Conservation (phyloP, 441 rosid genomes). For the Mallotus japonicus region DNA sequence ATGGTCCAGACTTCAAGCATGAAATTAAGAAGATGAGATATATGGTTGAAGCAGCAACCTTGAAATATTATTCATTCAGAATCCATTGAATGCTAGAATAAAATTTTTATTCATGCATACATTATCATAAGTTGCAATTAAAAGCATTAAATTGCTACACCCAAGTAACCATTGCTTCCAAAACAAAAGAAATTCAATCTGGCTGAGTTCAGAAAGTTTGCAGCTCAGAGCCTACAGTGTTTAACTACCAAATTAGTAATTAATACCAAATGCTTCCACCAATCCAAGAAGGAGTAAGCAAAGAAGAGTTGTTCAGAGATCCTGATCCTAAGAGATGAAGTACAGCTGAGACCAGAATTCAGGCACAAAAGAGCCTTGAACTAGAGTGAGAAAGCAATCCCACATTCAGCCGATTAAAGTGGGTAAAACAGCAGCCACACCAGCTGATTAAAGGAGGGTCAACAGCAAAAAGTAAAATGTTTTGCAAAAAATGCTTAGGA, state of each 20-base stretch:
- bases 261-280: neutral
- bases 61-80: neutral
- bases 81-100: neutral
- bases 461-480: slow-evolving; percentile 13
- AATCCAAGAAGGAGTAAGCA: neutral
- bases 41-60: neutral
- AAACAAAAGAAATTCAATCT: slow-evolving; percentile 9
- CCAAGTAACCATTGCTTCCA: neutral
- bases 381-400: slow-evolving; percentile 15
- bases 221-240: slow-evolving; percentile 5
- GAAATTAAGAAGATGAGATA: neutral
- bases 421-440: slow-evolving; percentile 16
- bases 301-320: slow-evolving; percentile 3
- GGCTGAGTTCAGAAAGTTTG: slow-evolving; percentile 14
- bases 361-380: slow-evolving; percentile 10
- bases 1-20: neutral
- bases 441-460: slow-evolving; percentile 25
- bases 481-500: slow-evolving; percentile 36
- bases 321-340: slow-evolving; percentile 11
- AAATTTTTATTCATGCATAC: neutral
- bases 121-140: neutral
- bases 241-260: neutral
- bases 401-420: slow-evolving; percentile 21
- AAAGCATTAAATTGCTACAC: neutral
- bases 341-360: slow-evolving; percentile 7